phyloP scores from a whole-genome alignment of 1,284 basidiomycete species.

The Malassezia sympodialis region DNA sequence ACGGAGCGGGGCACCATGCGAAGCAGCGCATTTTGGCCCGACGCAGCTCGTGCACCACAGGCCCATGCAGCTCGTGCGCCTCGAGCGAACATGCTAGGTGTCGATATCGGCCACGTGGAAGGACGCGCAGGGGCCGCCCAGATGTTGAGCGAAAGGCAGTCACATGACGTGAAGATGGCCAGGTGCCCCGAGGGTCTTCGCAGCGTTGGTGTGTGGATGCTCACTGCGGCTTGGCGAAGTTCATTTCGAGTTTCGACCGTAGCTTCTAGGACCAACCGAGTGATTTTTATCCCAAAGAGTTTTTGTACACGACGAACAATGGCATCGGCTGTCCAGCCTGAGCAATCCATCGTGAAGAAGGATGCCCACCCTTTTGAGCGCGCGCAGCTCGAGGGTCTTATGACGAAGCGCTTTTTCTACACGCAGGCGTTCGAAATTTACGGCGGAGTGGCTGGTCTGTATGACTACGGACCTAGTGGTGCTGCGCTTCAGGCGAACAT shows the following conservation, averaged over 20 bases:
- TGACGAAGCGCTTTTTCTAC: conserved; percentile 91
- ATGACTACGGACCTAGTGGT: conserved; percentile 65
- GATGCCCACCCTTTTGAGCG: conserved; percentile 79
- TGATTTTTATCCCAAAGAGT: not conserved
- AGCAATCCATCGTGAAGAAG: conserved; percentile 26
- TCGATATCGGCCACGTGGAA: not conserved
- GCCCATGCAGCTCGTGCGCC: not conserved
- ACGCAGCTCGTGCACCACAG: not conserved
- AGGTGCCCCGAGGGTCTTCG: not conserved
- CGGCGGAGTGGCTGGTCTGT: conserved; percentile 86
- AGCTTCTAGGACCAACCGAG: conserved; percentile 1
- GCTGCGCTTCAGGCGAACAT: conserved; percentile 94
- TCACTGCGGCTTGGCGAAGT: conserved; percentile 4
- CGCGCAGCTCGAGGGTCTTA: conserved; percentile 68
- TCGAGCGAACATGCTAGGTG: not conserved
- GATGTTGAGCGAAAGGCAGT: not conserved
- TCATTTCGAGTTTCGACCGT: not conserved
- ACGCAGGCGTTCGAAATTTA: conserved; percentile 98
- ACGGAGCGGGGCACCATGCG: not conserved
- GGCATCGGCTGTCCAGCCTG: not conserved
- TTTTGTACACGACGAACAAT: not conserved
- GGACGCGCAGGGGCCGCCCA: not conserved
- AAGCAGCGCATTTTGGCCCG: not conserved
- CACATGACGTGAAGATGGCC: not conserved
- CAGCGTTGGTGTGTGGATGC: not conserved